Evolutionary conservation across 192 early-diverging fungal species (phyloP).

Genomic region (Linderina pennispora): DNA sequence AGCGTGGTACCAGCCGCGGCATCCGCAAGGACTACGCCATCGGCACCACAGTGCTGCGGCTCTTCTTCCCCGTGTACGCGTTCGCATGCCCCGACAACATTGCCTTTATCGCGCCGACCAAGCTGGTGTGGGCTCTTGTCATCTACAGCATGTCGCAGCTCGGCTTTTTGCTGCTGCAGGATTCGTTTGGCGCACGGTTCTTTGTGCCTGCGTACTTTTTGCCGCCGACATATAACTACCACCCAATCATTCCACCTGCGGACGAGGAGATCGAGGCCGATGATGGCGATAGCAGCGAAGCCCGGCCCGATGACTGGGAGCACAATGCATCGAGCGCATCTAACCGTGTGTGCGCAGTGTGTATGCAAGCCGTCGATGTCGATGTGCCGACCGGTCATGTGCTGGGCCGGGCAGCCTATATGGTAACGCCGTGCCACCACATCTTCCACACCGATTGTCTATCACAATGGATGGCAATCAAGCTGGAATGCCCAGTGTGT

Average conservation of each 20-base stretch:
- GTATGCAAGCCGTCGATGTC: slow-evolving; percentile 41
- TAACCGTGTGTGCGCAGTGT: slow-evolving; percentile 3
- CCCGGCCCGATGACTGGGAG: background rate
- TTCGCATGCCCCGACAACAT: slow-evolving; percentile 46
- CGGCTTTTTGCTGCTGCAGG: slow-evolving; percentile 56
- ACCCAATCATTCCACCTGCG: slow-evolving; percentile 48
- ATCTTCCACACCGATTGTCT: slow-evolving; percentile 75
- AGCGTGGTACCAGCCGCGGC: slow-evolving; percentile 54
- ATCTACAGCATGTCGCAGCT: slow-evolving; percentile 57
- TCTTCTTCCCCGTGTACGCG: slow-evolving; percentile 58
- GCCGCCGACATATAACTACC: slow-evolving; percentile 66
- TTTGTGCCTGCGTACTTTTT: slow-evolving; percentile 64
- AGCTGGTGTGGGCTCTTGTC: slow-evolving; percentile 49
- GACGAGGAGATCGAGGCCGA: slow-evolving; percentile 43
- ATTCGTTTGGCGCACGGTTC: slow-evolving; percentile 61
- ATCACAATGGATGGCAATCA: slow-evolving; percentile 68
- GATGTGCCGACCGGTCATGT: slow-evolving; percentile 20
- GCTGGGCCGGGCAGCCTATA: slow-evolving; percentile 51
- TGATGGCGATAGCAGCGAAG: background rate
- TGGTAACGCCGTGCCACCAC: slow-evolving; percentile 77
- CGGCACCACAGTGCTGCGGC: slow-evolving; percentile 50
- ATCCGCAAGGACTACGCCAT: slow-evolving; percentile 54
- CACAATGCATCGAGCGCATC: background rate
- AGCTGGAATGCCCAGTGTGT: slow-evolving; percentile 70
- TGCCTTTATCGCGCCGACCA: slow-evolving; percentile 20